Percentiles rank a stretch among this genome's conserved stretches.
Conservation (phyloP, 208 protist genomes). For the Sergeia podlipaevii region DNA sequence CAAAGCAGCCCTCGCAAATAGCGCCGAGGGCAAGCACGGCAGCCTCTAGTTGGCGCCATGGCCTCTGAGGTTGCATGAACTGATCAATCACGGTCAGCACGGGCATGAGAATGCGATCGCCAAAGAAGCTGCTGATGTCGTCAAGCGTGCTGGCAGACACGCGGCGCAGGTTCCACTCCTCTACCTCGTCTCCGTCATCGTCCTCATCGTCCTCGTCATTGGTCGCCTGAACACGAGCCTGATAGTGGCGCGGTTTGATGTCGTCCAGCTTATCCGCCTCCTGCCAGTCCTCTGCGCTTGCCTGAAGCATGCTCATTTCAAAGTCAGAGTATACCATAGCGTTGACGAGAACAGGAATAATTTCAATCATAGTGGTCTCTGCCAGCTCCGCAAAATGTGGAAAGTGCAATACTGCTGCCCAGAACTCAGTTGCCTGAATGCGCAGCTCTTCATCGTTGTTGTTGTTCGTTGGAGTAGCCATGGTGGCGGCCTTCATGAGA, state of each 20-base stretch:
- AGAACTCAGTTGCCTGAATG: conserved; percentile 86
- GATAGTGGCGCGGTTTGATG: conserved; percentile 83
- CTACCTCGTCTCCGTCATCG: conserved; percentile 83
- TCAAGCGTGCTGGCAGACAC: conserved; percentile 87
- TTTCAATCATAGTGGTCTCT: conserved; percentile 30
- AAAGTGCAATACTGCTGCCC: conserved; percentile 66
- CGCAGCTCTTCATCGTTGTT: conserved; percentile 55
- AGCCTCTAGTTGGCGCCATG: conserved; percentile 86
- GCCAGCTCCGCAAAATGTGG: conserved; percentile 63
- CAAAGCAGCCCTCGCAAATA: conserved; percentile 89
- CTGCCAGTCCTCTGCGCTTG: conserved; percentile 70
- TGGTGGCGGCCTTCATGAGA: conserved; percentile 56
- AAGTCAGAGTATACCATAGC: conserved; percentile 91
- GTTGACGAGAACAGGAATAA: conserved; percentile 81
- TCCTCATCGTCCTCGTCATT: conserved; percentile 73
- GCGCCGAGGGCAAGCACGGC: conserved; percentile 92
- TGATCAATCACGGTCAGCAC: conserved; percentile 78
- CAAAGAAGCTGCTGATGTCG: conserved; percentile 77
- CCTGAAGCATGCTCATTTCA: conserved; percentile 85
- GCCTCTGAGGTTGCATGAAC: conserved; percentile 52
- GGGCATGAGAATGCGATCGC: conserved; percentile 64
- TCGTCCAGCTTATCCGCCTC: conserved; percentile 80
- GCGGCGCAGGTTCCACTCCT: conserved; percentile 92
- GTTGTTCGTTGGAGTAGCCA: conserved; percentile 10
- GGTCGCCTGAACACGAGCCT: conserved; percentile 40